Evolutionary conservation across 2,329 filamentous ascomycete genomes (phyloP), one percentile per base, ranked within the genome.

Genomic region (Talaromyces sp.): DNA sequence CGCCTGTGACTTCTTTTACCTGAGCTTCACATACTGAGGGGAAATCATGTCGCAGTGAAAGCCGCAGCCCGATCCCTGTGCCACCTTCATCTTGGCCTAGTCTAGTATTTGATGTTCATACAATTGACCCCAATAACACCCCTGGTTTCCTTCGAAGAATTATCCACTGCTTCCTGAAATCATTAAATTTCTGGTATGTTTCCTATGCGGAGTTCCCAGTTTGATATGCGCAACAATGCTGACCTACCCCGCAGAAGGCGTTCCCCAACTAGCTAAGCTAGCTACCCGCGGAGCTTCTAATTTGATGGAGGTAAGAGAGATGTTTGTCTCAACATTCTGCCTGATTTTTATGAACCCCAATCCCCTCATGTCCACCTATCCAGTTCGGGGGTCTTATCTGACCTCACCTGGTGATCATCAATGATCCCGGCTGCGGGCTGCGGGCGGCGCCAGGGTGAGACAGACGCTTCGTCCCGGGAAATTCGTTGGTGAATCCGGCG

Each of bases 361-460:
- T n/a, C 24, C 43, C 2, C 17, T 33, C n/a, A 6, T 20, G 20
- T 19, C 13, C 17, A 4, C n/a, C 33, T 36, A 7, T 20, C n/a
- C n/a, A 17, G 19, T 2, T 39, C 8, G 7, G 13, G 10, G 33
- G n/a, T 39, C 36, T 39, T 8, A 16, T 27, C 11, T 45, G 27
- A 45, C 19, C 17, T 33, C 11, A 4, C 29, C 35, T 24, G 36
- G 11, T 41, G 32, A 49, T 49, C 10, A 6, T 17, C 17, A 22
- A 19, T 22, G 9, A 24, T 43, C 30, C 42, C 39, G 39, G 37
- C 47, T 16, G 47, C 20, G n/a, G 35, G 6, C 20, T 17, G 17
- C 32, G 19, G 35, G 8, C 45, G 45, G 53, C 52, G 53, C 57
- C 54, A 51, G 47, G 56, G 60, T 62, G 49, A 61, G 56, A 60